Conservation (phyloP, 2,329 filamentous ascomycete species). For the Trichoderma sp. region DNA sequence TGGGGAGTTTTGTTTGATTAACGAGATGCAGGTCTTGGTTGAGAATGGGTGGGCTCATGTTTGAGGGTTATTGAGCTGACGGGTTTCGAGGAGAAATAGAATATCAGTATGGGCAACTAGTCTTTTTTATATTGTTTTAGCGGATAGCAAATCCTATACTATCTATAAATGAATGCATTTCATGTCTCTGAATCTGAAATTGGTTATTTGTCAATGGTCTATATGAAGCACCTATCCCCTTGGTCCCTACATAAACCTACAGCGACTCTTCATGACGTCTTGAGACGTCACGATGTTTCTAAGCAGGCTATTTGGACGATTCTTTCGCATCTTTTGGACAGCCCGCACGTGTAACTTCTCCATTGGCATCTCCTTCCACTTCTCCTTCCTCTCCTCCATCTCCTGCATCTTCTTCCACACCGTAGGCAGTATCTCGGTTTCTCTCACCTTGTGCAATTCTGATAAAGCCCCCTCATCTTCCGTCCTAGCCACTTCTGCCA, state of each 20-base stretch:
- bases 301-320: slow-evolving; percentile 1
- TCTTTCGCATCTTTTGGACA: neutral
- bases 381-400: neutral
- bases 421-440: neutral
- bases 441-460: neutral
- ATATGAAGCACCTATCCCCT: neutral
- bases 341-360: neutral
- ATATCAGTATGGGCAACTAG: neutral
- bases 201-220: neutral
- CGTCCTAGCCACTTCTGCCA: neutral
- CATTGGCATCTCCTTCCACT: neutral
- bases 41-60: slow-evolving; percentile 60
- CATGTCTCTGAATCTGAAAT: neutral
- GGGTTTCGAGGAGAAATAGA: neutral
- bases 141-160: neutral
- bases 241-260: neutral
- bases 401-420: neutral
- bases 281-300: neutral
- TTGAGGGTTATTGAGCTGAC: slow-evolving; percentile 25
- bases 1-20: slow-evolving; percentile 54
- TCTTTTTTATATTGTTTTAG: neutral
- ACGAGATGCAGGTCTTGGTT: slow-evolving; percentile 60
- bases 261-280: neutral
- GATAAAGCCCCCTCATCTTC: neutral
- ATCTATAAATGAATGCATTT: neutral